phyloP scores from a whole-genome alignment of 176 grass and related monocot species.

The Aegilops speltoides region DNA sequence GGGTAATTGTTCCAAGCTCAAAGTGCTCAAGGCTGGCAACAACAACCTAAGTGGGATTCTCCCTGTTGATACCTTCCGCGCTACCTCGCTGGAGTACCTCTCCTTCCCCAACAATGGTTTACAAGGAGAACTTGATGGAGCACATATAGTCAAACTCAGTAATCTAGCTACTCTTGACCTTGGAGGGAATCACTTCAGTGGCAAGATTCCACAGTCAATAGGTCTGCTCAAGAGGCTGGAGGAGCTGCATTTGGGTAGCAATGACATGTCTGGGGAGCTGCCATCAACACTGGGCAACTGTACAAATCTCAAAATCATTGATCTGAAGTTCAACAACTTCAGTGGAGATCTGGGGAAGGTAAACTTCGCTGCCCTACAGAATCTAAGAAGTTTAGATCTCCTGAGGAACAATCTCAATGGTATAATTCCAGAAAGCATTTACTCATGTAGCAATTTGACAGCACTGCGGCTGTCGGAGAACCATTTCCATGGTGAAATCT shows the following conservation, averaged over 20 bases:
- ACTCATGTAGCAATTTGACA: too few species aligned
- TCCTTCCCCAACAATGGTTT: conserved; percentile 11
- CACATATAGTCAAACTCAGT: conserved; percentile 5
- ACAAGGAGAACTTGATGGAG: neutral
- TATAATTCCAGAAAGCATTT: neutral
- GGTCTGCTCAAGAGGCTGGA: neutral
- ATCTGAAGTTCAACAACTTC: neutral
- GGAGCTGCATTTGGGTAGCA: neutral
- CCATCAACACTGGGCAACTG: neutral
- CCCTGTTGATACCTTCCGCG: neutral
- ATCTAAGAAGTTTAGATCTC: neutral
- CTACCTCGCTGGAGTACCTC: neutral
- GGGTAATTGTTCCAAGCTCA: conserved; percentile 10
- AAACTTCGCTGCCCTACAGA: neutral
- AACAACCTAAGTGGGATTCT: conserved; percentile 14
- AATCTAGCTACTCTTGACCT: conserved; percentile 20
- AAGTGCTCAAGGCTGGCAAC: neutral
- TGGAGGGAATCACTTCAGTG: neutral
- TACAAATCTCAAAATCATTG: neutral
- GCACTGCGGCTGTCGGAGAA: neutral
- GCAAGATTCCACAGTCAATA: neutral
- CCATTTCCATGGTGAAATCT: neutral
- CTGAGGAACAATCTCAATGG: neutral
- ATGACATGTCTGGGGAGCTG: neutral
- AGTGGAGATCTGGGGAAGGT: neutral